These are phyloP conservation scores for Heterobasidion parviporum DNA, from an alignment of 1,284 basidiomycete species.

Conservation along the genomic window DNA sequence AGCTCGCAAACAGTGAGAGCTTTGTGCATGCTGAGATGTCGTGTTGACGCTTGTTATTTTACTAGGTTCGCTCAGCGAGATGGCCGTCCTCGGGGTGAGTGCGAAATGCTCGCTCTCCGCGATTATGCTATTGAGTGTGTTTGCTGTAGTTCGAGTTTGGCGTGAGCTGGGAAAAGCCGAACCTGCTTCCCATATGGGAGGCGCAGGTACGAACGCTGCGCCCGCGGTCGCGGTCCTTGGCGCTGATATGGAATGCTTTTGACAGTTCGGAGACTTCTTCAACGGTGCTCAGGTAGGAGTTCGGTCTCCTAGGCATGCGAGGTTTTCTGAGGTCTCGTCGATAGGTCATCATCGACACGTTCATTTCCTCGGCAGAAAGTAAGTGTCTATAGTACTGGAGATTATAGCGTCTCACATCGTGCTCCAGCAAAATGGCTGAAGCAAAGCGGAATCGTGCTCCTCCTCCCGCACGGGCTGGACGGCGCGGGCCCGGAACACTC, in stretches of 20 bases:
- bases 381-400: slow-evolving; percentile 19
- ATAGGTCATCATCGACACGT: slow-evolving; percentile 80
- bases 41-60: too few species aligned
- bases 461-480: slow-evolving; percentile 82
- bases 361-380: slow-evolving; percentile 79
- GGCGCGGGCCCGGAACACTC: slow-evolving; percentile 91
- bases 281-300: slow-evolving; percentile 70
- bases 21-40: not conserved
- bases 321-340: not conserved
- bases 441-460: slow-evolving; percentile 82
- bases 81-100: slow-evolving; percentile 77
- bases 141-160: slow-evolving; percentile 73
- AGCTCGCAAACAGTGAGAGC: slow-evolving; percentile 75
- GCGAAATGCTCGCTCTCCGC: not conserved
- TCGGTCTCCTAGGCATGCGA: not conserved
- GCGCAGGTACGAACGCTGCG: slow-evolving; percentile 55
- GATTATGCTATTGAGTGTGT: too few species aligned
- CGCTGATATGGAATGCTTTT: not conserved
- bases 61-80: slow-evolving; percentile 78
- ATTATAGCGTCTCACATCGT: slow-evolving; percentile 5
- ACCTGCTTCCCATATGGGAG: slow-evolving; percentile 82
- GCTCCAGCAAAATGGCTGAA: slow-evolving; percentile 83
- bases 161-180: slow-evolving; percentile 77
- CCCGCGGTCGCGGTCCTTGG: not conserved
- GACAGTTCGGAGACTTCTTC: slow-evolving; percentile 83